Percentiles rank a stretch among this genome's conserved stretches.
Conservation (phyloP, 768 basidiomycete species). For the Coprinellus aureogranulatus region DNA sequence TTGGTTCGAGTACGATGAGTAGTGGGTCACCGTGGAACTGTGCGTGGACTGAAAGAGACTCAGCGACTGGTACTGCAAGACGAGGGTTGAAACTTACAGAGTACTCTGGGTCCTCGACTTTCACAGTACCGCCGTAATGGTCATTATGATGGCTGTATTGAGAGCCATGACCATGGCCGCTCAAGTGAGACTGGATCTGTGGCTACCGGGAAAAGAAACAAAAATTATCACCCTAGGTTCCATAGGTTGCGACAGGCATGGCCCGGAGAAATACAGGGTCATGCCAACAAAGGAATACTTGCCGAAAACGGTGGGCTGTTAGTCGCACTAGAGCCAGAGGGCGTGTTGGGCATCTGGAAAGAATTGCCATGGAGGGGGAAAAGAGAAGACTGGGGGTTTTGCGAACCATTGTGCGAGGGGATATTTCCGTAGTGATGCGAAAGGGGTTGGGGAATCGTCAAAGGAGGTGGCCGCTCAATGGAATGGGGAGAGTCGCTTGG, state of each 20-base stretch:
- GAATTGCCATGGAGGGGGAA: conserved; percentile 55
- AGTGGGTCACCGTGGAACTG: conserved; percentile 13
- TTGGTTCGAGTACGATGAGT: conserved; percentile 47
- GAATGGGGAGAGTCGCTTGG: conserved; percentile 31
- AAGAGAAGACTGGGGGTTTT: conserved; percentile 41
- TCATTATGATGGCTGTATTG: conserved; percentile 39
- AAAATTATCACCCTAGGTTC: conserved; percentile 57
- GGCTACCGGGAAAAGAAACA: conserved; percentile 54
- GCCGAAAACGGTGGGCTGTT: conserved; percentile 87
- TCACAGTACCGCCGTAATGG: conserved; percentile 53
- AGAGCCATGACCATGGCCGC: conserved; percentile 46
- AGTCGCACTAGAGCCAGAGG: conserved; percentile 68
- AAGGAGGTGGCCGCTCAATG: conserved; percentile 40
- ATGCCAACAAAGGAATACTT: conserved; percentile 40
- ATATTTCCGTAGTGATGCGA: conserved; percentile 49
- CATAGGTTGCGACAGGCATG: conserved; percentile 34
- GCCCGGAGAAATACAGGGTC: conserved; percentile 22
- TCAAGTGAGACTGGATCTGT: conserved; percentile 55
- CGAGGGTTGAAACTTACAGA: conserved; percentile 34
- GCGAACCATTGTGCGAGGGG: conserved; percentile 31
- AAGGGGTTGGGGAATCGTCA: conserved; percentile 60
- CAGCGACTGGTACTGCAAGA: neutral
- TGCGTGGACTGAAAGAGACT: conserved; percentile 11
- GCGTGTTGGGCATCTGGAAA: conserved; percentile 69
- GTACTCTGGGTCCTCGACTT: conserved; percentile 67